Evolutionary conservation across 106 monocot genomes (phyloP).

Genomic region (Xerophyta viscosa): DNA sequence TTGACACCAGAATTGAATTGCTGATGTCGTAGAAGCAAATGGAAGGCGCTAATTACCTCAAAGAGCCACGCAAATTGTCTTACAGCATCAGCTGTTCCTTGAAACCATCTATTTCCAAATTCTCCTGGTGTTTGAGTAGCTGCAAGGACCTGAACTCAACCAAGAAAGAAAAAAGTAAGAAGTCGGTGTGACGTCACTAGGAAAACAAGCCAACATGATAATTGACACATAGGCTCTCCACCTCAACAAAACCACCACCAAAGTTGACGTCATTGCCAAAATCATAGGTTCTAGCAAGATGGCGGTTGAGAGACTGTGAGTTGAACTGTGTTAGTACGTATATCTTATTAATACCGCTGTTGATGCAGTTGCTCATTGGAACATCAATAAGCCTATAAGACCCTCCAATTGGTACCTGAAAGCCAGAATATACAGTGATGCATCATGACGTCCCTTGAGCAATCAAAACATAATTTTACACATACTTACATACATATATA

Average conservation of each 20-base stretch:
- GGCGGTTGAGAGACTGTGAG: conserved; percentile 65
- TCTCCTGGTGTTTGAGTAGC: conserved; percentile 80
- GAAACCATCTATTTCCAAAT: conserved; percentile 74
- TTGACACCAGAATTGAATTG: no score
- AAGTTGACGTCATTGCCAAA: conserved; percentile 62
- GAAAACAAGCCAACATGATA: not conserved
- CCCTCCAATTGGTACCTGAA: conserved; percentile 71
- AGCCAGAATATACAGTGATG: not conserved
- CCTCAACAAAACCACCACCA: conserved; percentile 54
- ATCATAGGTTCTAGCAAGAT: conserved; percentile 54
- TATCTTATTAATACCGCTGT: conserved; percentile 68
- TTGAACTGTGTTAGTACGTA: conserved; percentile 79
- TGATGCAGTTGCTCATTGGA: conserved; percentile 80
- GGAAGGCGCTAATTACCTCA: no score
- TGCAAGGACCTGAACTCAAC: conserved; percentile 39
- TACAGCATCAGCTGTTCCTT: conserved; percentile 91
- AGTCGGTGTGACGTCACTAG: not conserved
- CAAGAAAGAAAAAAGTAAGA: not conserved
- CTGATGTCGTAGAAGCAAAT: no score
- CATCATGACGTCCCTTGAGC: not conserved
- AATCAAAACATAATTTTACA: no score
- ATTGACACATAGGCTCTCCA: conserved; percentile 3
- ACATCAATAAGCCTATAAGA: conserved; percentile 76
- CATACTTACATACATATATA: no score
- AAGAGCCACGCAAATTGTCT: conserved; percentile 88